These are phyloP conservation scores for Globisporangium rhizosaccharum DNA, from an alignment of 352 stramenopile species.

Conservation along the genomic window DNA sequence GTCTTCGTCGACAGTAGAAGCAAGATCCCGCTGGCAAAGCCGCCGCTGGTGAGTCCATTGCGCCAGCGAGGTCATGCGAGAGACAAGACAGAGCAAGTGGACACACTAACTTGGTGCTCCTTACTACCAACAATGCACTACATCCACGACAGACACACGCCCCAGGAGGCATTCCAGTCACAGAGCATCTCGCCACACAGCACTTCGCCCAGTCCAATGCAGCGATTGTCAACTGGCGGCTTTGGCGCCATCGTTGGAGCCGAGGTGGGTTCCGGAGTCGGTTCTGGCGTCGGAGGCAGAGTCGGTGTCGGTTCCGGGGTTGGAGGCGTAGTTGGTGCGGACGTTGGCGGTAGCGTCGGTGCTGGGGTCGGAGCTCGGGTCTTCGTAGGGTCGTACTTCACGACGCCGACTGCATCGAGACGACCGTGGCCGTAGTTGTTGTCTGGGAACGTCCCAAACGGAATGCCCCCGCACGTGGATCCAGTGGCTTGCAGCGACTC, in stretches of 20 bases:
- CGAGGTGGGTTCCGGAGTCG: not conserved
- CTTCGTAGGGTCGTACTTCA: too few relatives aligned
- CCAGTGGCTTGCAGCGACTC: not conserved
- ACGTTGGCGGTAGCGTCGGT: not conserved
- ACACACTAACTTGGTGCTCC: too few relatives aligned
- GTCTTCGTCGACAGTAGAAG: too few relatives aligned
- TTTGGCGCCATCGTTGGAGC: not conserved
- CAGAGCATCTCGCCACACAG: not conserved
- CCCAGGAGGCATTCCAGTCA: slow-evolving; percentile 1
- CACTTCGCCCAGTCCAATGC: not conserved
- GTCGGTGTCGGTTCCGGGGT: not conserved
- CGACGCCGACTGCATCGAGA: not conserved
- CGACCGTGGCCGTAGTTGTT: not conserved
- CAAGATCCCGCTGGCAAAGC: too few relatives aligned
- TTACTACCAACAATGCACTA: too few relatives aligned
- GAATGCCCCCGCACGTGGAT: too few relatives aligned
- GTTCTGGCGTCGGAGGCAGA: not conserved
- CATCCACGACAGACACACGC: too few relatives aligned
- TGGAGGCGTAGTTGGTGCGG: not conserved
- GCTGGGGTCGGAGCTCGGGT: too few relatives aligned
- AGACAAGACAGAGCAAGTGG: too few relatives aligned
- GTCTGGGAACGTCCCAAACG: not conserved
- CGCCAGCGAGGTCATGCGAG: too few relatives aligned
- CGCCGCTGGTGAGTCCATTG: too few relatives aligned
- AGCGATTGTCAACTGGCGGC: not conserved